Base-by-base conservation (phyloP, 2,329 filamentous ascomycete genomes). In the Gremmenia infestans region DNA sequence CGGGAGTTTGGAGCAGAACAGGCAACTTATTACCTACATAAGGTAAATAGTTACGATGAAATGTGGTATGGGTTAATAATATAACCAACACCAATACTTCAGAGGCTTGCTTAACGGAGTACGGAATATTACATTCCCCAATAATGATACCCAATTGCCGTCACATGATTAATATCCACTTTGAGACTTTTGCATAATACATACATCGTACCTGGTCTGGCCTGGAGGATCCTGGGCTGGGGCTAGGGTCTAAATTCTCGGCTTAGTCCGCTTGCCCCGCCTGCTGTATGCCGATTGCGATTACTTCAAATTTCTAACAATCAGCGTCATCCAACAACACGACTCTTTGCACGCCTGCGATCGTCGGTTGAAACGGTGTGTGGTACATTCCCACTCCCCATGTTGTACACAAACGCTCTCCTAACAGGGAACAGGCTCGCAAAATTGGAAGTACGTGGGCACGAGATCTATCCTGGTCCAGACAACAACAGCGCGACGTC, bases 401-500 rank as follows among this genome's bases (percentile, higher is more conserved):
- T 22, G 49, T 51, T 28, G 23, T 28, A 45, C 49, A 17, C 39
- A 15, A 51, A 51, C 36, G 36, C 22, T 51, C 15, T 42, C 23
- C 49, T 51, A 32, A 51, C 49, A 43, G 25, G 49, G 49, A 39
- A 23, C 49, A 51, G 49, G 49, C 37, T 39, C 37, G 39, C 37
- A 43, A 37, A 25, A 22, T 37, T 32, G 22, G 22, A 39, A 43
- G n/a, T 39, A 28, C 39, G 37, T 32, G 23, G 49, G 49, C 49
- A 43, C 49, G 37, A 51, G 49, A 42, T 43, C 49, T 32, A 36
- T 17, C 32, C 50, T 40, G 37, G 52, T 48, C 57, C 50, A 45
- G 43, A 60, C 47, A 47, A 61, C 60, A 48, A 58, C 56, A 60
- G 59, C 65, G 61, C 62, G 56, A 58, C 55, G 28, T 58, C 64